Percentiles rank a stretch among this genome's conserved stretches.
Conservation (phyloP, 2,329 filamentous ascomycete genomes). For the Diaporthe citri region DNA sequence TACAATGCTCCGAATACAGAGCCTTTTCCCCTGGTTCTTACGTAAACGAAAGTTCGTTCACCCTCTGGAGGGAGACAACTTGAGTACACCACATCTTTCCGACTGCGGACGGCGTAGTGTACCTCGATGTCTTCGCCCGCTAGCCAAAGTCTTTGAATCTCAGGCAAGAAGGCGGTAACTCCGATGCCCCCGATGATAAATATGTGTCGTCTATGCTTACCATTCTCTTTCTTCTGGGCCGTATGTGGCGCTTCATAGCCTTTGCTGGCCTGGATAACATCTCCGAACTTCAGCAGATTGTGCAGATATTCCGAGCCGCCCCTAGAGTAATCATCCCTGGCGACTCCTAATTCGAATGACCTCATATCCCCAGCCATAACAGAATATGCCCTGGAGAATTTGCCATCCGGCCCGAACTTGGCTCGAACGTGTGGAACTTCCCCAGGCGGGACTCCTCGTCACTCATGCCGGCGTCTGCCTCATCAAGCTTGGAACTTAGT, state of each 20-base stretch:
- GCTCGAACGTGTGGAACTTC: not conserved
- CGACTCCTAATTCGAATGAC: not conserved
- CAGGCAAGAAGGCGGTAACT: not conserved
- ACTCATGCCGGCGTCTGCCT: not conserved
- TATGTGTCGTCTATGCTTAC: not conserved
- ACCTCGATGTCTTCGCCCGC: not conserved
- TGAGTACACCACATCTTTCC: not conserved
- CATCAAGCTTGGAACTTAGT: not conserved
- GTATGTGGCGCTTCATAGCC: not conserved
- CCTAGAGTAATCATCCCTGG: conserved; percentile 1
- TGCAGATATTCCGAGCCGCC: not conserved
- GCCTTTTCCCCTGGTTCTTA: not conserved
- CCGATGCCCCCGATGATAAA: not conserved
- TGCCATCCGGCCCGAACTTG: not conserved
- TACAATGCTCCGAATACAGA: not conserved
- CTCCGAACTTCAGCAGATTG: not conserved
- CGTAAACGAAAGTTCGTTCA: not conserved
- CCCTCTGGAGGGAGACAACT: not conserved
- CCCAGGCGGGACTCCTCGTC: not conserved
- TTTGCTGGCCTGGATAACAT: not conserved
- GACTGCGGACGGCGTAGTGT: conserved; percentile 1
- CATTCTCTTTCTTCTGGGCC: not conserved
- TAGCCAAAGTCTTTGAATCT: not conserved
- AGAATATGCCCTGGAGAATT: conserved; percentile 2
- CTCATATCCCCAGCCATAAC: not conserved